Conservation (phyloP, 257 asterid genomes). For the Nicotiana otophora region DNA sequence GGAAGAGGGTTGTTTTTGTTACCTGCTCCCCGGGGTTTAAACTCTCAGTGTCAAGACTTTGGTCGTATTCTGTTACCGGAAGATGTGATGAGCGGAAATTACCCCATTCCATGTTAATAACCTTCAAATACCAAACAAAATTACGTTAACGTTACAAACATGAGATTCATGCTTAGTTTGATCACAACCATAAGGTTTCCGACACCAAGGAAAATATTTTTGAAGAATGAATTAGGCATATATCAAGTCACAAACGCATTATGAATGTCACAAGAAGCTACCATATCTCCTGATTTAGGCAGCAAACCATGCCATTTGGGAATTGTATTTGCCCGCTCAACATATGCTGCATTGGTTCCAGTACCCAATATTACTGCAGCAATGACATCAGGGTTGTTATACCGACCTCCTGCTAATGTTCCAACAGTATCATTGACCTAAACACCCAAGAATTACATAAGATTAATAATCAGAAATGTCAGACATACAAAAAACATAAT, state of each 20-base stretch:
- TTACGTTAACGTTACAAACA: background rate
- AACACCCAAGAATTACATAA: slow-evolving; percentile 3
- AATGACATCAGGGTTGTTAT: slow-evolving; percentile 55
- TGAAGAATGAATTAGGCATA: slow-evolving; percentile 4
- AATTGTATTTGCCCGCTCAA: slow-evolving; percentile 71
- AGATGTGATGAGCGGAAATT: slow-evolving; percentile 81
- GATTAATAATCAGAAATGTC: background rate
- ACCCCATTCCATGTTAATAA: slow-evolving; percentile 99
- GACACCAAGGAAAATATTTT: background rate
- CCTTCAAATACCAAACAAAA: slow-evolving; percentile 33
- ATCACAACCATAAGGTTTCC: background rate
- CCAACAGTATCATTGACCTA: slow-evolving; percentile 96
- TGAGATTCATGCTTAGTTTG: background rate
- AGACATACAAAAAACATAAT: background rate
- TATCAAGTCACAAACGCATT: background rate
- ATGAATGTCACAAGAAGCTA: slow-evolving; percentile 21
- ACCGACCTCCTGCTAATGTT: slow-evolving; percentile 81
- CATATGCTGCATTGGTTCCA: slow-evolving; percentile 96
- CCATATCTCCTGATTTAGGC: slow-evolving; percentile 84
- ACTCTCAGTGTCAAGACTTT: slow-evolving; percentile 70
- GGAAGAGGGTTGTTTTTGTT: background rate
- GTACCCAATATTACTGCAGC: slow-evolving; percentile 94
- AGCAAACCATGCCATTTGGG: slow-evolving; percentile 77
- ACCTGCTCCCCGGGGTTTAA: slow-evolving; percentile 96
- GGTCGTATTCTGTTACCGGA: slow-evolving; percentile 78